Evolutionary conservation across 2,329 filamentous ascomycete genomes (phyloP).

Genomic region (Monosporascus sp.): DNA sequence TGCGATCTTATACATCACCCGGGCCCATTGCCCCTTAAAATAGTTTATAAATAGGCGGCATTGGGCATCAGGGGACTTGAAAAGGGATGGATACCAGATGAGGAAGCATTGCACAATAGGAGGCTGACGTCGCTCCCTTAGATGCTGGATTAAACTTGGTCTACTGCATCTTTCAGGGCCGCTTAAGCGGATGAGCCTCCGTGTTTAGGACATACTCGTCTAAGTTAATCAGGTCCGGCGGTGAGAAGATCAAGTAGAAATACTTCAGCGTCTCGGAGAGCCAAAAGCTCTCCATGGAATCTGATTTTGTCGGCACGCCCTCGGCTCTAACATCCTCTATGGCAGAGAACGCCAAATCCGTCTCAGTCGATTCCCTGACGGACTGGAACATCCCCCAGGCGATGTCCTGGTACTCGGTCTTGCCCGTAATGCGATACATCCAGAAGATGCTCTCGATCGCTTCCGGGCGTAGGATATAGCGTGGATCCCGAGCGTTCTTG

Average conservation of each 20-base stretch:
- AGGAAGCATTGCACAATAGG: too few species aligned
- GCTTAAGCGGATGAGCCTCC: background rate
- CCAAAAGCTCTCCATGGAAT: conserved; percentile 8
- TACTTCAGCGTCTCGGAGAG: conserved; percentile 1
- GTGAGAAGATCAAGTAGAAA: conserved; percentile 1
- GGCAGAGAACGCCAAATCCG: conserved; percentile 37
- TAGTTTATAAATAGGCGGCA: too few species aligned
- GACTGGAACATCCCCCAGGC: conserved; percentile 46
- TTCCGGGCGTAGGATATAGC: conserved; percentile 41
- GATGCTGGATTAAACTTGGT: too few species aligned
- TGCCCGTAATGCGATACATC: conserved; percentile 42
- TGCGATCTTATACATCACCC: background rate
- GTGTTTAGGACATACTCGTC: conserved; percentile 1
- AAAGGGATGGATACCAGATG: too few species aligned
- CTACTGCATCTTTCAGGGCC: background rate
- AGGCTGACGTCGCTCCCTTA: too few species aligned
- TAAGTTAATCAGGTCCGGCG: background rate
- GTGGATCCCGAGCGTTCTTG: conserved; percentile 44
- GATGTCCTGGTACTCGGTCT: conserved; percentile 37
- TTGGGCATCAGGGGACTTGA: too few species aligned
- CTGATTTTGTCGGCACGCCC: conserved; percentile 32
- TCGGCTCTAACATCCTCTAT: conserved; percentile 42
- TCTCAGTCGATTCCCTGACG: conserved; percentile 35
- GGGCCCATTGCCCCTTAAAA: too few species aligned
- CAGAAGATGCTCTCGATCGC: conserved; percentile 45